A percentile compares a stretch with the other conserved stretches of the same genome.
These are phyloP conservation scores for Aspergillus versicolor DNA, from an alignment of 2,329 filamentous ascomycete species.

Conservation along the genomic window DNA sequence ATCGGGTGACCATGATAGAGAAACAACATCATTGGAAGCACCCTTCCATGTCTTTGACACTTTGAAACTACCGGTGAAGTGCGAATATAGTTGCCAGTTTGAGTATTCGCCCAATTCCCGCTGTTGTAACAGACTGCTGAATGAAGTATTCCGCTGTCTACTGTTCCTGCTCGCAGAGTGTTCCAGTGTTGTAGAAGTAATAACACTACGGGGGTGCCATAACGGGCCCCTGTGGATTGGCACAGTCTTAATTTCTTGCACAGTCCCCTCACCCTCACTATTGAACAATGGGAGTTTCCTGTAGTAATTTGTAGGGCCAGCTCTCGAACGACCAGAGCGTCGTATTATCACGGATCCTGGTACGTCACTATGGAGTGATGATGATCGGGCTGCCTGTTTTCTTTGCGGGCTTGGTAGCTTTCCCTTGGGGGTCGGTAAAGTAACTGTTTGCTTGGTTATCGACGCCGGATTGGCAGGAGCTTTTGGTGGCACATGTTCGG, in stretches of 20 bases:
- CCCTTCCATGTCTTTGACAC: constrained; percentile 53
- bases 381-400: background rate
- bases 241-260: background rate
- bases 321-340: constrained; percentile 29
- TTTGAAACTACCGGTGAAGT: constrained; percentile 41
- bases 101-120: constrained; percentile 30
- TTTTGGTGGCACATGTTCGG: background rate
- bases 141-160: background rate
- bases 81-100: constrained; percentile 16
- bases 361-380: background rate
- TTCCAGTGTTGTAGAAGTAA: background rate
- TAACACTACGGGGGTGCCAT: background rate
- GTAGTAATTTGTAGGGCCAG: constrained; percentile 34
- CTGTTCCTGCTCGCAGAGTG: background rate
- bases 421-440: background rate
- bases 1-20: constrained; percentile 57
- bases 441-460: background rate
- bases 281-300: constrained; percentile 19
- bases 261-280: constrained; percentile 10
- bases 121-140: constrained; percentile 24
- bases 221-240: background rate
- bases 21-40: constrained; percentile 58
- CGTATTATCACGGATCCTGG: constrained; percentile 12
- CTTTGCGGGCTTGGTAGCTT: background rate
- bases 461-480: background rate